Conservation (phyloP, 2,329 filamentous ascomycete species). For the Amesomyces nigricolor region DNA sequence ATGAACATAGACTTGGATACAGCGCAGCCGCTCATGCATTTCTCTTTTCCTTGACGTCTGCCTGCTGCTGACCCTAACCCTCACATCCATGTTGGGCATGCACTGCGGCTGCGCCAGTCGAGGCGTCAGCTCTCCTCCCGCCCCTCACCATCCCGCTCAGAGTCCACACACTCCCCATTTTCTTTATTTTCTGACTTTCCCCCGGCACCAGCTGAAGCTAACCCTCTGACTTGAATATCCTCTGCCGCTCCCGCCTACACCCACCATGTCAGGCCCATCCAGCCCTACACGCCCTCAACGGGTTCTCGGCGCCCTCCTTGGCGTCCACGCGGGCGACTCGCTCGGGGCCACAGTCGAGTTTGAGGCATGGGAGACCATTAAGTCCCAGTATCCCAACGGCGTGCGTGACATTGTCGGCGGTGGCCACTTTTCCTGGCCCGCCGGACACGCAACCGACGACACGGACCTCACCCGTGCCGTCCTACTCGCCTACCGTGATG, state of each 20-base stretch:
- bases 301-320: slow-evolving; percentile 40
- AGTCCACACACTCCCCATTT: too few relatives aligned
- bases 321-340: slow-evolving; percentile 42
- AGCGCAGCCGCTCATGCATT: neutral
- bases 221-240: too few relatives aligned
- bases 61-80: too few relatives aligned
- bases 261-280: slow-evolving; percentile 1
- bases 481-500: slow-evolving; percentile 38
- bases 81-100: too few relatives aligned
- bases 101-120: too few relatives aligned
- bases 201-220: too few relatives aligned
- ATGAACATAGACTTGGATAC: neutral
- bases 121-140: too few relatives aligned
- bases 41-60: too few relatives aligned
- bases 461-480: slow-evolving; percentile 44
- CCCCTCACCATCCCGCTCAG: too few relatives aligned
- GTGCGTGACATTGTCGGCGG: slow-evolving; percentile 41
- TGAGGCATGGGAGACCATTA: slow-evolving; percentile 31
- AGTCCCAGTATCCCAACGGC: slow-evolving; percentile 32
- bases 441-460: slow-evolving; percentile 44
- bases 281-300: slow-evolving; percentile 22
- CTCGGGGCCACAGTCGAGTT: slow-evolving; percentile 45
- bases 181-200: too few relatives aligned
- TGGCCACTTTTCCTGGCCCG: slow-evolving; percentile 38
- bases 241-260: too few relatives aligned